A percentile compares a stretch with the other conserved stretches of the same genome.
These are phyloP conservation scores for Geranomyces michiganensis DNA, from an alignment of 192 early-diverging fungal species.

Conservation along the genomic window DNA sequence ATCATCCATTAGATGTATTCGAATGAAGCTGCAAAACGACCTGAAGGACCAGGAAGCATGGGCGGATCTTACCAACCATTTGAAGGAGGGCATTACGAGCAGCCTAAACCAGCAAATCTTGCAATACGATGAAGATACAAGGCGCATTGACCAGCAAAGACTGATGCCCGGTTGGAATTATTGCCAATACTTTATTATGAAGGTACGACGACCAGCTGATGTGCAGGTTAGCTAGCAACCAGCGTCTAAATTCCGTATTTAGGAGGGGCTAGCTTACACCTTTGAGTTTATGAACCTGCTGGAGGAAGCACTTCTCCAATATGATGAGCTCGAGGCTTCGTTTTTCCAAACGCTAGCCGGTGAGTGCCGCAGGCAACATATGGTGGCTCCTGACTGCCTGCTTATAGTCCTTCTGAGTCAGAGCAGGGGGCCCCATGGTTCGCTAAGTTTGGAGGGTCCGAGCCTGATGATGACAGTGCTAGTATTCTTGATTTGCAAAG, in stretches of 20 bases:
- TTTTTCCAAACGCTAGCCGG: constrained; percentile 89
- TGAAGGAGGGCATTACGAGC: constrained; percentile 73
- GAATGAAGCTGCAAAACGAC: constrained; percentile 22
- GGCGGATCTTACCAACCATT: constrained; percentile 69
- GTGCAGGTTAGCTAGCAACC: background rate
- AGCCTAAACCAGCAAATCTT: constrained; percentile 78
- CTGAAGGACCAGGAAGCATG: constrained; percentile 66
- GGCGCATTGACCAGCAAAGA: constrained; percentile 86
- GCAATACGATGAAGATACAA: constrained; percentile 87
- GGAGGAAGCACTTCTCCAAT: constrained; percentile 90
- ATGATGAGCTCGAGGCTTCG: constrained; percentile 96
- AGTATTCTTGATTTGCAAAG: constrained; percentile 75
- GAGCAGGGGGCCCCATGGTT: constrained; percentile 92
- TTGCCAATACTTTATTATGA: constrained; percentile 94
- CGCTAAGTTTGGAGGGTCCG: constrained; percentile 83
- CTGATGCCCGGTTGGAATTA: constrained; percentile 99
- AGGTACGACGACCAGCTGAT: constrained; percentile 47
- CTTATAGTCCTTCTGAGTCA: background rate
- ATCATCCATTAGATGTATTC: constrained; percentile 28
- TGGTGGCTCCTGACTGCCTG: background rate
- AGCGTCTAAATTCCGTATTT: background rate
- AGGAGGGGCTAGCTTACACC: constrained; percentile 81
- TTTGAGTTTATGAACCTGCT: constrained; percentile 86
- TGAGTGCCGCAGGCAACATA: constrained; percentile 27
- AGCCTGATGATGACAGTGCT: constrained; percentile 83